phyloP scores from a whole-genome alignment of 1,139 yeast genomes.

The Geotrichum bryndzae region DNA sequence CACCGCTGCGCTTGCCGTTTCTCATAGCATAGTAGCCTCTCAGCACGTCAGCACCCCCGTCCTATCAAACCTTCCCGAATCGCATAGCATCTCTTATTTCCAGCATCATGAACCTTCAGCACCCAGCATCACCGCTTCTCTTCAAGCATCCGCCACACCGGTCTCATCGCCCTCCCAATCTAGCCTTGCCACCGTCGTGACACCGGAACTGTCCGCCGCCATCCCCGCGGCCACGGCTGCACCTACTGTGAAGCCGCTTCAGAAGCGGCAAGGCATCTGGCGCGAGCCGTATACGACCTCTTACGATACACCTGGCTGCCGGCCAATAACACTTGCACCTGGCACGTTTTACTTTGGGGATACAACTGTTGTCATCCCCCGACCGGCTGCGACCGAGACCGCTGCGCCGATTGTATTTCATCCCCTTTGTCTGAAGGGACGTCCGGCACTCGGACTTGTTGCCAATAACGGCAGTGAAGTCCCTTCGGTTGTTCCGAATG shows the following conservation, averaged over 20 bases:
- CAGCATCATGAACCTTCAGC: not conserved
- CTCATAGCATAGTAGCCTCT: not conserved
- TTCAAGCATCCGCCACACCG: not conserved
- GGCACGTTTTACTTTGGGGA: slow-evolving; percentile 17
- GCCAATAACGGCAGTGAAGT: not conserved
- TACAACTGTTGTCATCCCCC: slow-evolving; percentile 7
- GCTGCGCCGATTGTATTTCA: slow-evolving; percentile 18
- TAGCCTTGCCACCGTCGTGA: not conserved
- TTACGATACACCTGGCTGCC: slow-evolving; percentile 19
- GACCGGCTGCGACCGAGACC: slow-evolving; percentile 10
- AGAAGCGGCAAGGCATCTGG: slow-evolving; percentile 12
- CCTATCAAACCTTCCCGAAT: not conserved
- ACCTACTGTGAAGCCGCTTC: not conserved
- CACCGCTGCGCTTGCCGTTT: not conserved
- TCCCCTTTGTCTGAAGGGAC: slow-evolving; percentile 17
- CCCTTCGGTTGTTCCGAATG: slow-evolving; percentile 6
- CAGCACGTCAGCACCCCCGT: not conserved
- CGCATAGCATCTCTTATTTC: not conserved
- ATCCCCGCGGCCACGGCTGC: not conserved
- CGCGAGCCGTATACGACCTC: slow-evolving; percentile 6
- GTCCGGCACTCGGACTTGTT: slow-evolving; percentile 21
- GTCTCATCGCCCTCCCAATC: not conserved
- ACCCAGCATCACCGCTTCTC: not conserved
- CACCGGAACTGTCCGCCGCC: not conserved
- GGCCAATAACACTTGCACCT: slow-evolving; percentile 17